Base-by-base conservation (phyloP, 176 grass and related monocot genomes). In the Hyparrhenia diplandra region DNA sequence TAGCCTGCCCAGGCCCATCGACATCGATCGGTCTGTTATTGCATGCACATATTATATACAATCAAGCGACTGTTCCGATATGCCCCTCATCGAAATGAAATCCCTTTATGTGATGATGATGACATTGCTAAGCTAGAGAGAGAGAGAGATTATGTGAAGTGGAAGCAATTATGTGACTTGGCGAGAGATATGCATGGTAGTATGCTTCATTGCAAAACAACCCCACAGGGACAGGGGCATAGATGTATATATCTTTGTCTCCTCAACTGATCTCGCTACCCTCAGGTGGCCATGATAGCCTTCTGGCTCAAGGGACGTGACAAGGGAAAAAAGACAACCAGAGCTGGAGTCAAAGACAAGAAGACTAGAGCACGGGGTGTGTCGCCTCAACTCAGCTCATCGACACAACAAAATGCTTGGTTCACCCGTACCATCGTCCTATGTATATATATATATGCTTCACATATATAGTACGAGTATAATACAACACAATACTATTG, bases 321-420 rank as follows among this genome's bases (percentile, higher is more conserved):
- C 85, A 85, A 87, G 87, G 77, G 87, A 75, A 79, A 82, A 86
- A 95, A 74, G 90, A 93, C 75, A 84, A 91, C 88, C 89, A 91
- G 88, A 86, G 79, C 92, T 95, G 90, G 96, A 95, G 96, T 98
- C 96, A 95, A 95, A 98, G 90, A 93, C 88, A 93, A 95, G 96
- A 93, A 91, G 88, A 93, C 86, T 76, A 81, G 47, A 46, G 29
- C 32, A 18, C 46, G 45, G n/a, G 40, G 58, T 40, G 57, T 60
- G 24, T 52, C n/a, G n/a, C 4, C 82, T 13, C 74, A 36, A 86
- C 25, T 83, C 31, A n/a, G 2, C 71, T 78, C 64, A 34, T 34
- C 32, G 29, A 31, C 25, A 6, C 49, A 59, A 40, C 10, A 1
- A 90, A 69, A 68, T 78, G 83, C 46, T 69, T 79, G 83, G 83